Conservation (phyloP, 352 stramenopile genomes). For the Peronospora tabacina region DNA sequence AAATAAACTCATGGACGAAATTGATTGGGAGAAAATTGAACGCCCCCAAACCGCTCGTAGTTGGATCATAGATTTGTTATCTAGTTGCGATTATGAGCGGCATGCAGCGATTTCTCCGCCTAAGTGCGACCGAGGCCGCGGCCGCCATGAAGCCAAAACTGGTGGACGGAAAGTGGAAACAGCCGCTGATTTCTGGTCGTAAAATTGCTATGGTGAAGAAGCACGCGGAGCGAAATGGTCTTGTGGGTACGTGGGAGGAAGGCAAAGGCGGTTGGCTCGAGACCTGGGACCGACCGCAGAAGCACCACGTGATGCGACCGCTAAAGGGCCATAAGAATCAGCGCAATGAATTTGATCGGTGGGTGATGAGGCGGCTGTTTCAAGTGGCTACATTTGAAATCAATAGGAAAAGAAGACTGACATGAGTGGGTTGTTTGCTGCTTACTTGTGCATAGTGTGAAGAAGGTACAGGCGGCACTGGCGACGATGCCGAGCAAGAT, state of each 20-base stretch:
- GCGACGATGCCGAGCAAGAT: slow-evolving; percentile 81
- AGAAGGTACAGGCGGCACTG: slow-evolving; percentile 80
- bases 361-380: slow-evolving; percentile 9
- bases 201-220: slow-evolving; percentile 84
- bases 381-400: not conserved
- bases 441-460: slow-evolving; percentile 37
- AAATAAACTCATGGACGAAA: no score
- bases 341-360: slow-evolving; percentile 80
- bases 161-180: slow-evolving; percentile 81
- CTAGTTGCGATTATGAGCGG: slow-evolving; percentile 13
- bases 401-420: not conserved
- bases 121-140: slow-evolving; percentile 63
- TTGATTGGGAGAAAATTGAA: slow-evolving; percentile 27
- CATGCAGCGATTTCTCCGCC: slow-evolving; percentile 68
- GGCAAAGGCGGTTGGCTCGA: slow-evolving; percentile 78
- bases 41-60: slow-evolving; percentile 20
- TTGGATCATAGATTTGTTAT: not conserved
- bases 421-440: slow-evolving; percentile 1
- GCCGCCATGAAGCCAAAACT: slow-evolving; percentile 73
- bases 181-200: slow-evolving; percentile 68
- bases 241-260: slow-evolving; percentile 67
- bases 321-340: slow-evolving; percentile 76
- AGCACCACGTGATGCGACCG: slow-evolving; percentile 81
- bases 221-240: slow-evolving; percentile 55
- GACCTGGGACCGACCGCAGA: slow-evolving; percentile 64